Base-by-base conservation (phyloP, 495 filamentous ascomycete genomes). In the Penicillium daleae region DNA sequence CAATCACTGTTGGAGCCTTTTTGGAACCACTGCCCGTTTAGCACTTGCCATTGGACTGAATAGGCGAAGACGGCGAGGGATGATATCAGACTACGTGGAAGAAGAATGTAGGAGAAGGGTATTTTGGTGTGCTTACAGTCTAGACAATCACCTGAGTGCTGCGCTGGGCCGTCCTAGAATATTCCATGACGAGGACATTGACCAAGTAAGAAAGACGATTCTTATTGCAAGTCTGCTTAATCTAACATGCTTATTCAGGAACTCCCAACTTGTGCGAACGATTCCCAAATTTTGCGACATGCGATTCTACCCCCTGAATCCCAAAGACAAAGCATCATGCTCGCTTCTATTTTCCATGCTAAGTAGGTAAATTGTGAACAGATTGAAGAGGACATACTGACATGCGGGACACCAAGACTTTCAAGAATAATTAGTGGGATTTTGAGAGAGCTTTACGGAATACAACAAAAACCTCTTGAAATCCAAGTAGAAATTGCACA, bases 1-100 rank as follows among this genome's bases (percentile, higher is more conserved):
- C 42, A 77, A 77, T 48, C 73, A 77, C 42, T 73, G 71, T 31
- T 77, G 75, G 75, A 75, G 71, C 52, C 59, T 77, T 1, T 77
- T 77, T 49, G 44, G 44, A 49, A 49, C 24, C 44, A 49, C 19
- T 12, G 21, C 19, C 12, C 44, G 44, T 24, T 13, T 39, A 17
- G 35, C 44, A 19, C 44, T 49, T 49, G 35, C 52, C 8, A 63
- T 66, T 12, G 62, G 65, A 17, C 37, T 46, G 12, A 65, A 61
- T 31, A 15, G 35, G 13, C 35, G 35, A 15, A 39, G 35, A 17
- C 35, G 35, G 13, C 35, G 35, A 2, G 13, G 12, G 1, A 39
- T 39, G 35, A 39, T 39, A 39, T 17, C 35, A 39, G 35, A 39
- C 35, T 39, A 17, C 35, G 35, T 39, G 15, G 35, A 17, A 17